Conservation (phyloP, 148 eudicot species). For the Nyssa sinensis region DNA sequence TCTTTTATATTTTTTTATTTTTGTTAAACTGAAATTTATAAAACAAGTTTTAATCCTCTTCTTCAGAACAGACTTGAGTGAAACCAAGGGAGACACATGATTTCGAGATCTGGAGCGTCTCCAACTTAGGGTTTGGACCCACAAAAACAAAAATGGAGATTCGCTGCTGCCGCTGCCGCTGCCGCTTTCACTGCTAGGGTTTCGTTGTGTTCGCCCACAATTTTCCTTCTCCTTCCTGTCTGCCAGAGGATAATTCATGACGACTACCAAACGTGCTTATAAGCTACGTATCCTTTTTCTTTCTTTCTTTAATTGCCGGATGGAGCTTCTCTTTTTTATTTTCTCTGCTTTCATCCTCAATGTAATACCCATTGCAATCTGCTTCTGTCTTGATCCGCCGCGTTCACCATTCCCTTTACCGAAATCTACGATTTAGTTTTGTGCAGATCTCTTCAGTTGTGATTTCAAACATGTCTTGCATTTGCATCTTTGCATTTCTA, state of each 20-base stretch:
- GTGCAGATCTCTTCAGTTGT: not conserved
- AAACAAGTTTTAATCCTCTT: too few species aligned
- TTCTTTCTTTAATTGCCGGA: not conserved
- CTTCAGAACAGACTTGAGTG: too few species aligned
- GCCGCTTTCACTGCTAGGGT: not conserved
- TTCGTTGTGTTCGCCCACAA: not conserved
- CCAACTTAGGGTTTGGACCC: too few species aligned
- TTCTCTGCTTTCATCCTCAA: too few species aligned
- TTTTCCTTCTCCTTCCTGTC: not conserved
- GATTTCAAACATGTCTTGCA: not conserved
- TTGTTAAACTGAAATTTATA: too few species aligned
- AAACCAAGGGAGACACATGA: too few species aligned
- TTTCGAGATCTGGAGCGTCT: not conserved
- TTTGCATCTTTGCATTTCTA: not conserved
- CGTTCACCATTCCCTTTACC: not conserved
- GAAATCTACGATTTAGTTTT: not conserved
- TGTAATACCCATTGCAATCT: too few species aligned
- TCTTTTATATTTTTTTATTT: too few species aligned
- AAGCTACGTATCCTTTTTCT: slow-evolving; percentile 96
- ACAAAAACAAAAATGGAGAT: not conserved
- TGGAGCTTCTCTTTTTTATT: not conserved
- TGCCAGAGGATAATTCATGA: slow-evolving; percentile 39
- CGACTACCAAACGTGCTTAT: slow-evolving; percentile 86
- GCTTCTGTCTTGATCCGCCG: not conserved
- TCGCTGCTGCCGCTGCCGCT: too few species aligned